Percentiles rank a stretch among this genome's conserved stretches.
Evolutionary conservation across 176 grass and related monocot species (phyloP).

Genomic region (Oropetium thomaeum): DNA sequence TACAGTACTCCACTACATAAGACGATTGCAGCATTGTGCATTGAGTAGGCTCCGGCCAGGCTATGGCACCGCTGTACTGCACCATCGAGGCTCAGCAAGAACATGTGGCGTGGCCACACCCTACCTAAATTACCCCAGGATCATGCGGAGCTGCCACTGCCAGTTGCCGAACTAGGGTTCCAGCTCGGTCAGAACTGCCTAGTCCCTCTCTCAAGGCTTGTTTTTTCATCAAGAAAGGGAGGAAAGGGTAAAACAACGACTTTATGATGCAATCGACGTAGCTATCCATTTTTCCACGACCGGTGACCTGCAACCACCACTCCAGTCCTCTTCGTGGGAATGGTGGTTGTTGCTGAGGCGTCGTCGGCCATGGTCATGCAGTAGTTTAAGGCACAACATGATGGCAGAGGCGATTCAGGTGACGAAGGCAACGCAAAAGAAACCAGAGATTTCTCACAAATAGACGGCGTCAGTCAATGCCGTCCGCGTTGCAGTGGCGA

Average conservation of each 20-base stretch:
- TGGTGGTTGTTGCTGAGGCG: neutral
- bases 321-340: constrained; percentile 7
- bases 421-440: neutral
- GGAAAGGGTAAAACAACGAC: neutral
- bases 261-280: neutral
- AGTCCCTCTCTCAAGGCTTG: neutral
- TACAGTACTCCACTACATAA: neutral
- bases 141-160: neutral
- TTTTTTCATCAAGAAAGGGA: neutral
- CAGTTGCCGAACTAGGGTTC: neutral
- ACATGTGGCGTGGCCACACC: neutral
- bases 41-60: neutral
- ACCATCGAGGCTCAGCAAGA: constrained; percentile 12
- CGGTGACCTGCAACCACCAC: constrained; percentile 33
- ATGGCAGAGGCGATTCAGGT: neutral
- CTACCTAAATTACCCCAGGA: neutral
- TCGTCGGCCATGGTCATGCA: constrained; percentile 1
- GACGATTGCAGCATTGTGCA: constrained; percentile 28
- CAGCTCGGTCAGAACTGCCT: neutral
- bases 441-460: no score
- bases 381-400: neutral
- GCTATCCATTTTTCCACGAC: neutral
- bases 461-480: constrained; percentile 15
- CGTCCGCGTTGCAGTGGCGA: neutral
- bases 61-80: neutral